A percentile compares a stretch with the other conserved stretches of the same genome.
phyloP scores from a whole-genome alignment of 495 filamentous ascomycete genomes.

The Amphirosellinia nigrospora region DNA sequence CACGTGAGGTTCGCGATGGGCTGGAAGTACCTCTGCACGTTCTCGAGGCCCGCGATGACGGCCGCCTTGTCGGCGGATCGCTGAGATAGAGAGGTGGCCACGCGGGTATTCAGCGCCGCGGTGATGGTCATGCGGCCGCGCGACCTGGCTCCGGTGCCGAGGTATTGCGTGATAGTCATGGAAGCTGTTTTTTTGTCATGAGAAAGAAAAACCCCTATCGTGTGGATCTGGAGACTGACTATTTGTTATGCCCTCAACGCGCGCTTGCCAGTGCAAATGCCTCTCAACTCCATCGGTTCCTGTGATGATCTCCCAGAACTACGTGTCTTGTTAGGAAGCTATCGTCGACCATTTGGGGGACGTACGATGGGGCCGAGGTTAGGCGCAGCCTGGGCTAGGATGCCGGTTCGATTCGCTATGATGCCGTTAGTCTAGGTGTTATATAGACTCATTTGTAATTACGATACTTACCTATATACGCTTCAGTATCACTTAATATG shows the following conservation, averaged over 20 bases:
- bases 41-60: slow-evolving; percentile 53
- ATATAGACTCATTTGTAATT: slow-evolving; percentile 24
- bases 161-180: slow-evolving; percentile 62
- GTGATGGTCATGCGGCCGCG: slow-evolving; percentile 59
- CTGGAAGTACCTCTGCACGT: slow-evolving; percentile 55
- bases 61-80: slow-evolving; percentile 44
- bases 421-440: slow-evolving; percentile 30
- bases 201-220: neutral
- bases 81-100: slow-evolving; percentile 51
- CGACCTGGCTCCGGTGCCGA: slow-evolving; percentile 59
- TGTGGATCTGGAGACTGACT: slow-evolving; percentile 26
- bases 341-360: slow-evolving; percentile 5
- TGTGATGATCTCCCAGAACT: slow-evolving; percentile 54
- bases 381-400: slow-evolving; percentile 66
- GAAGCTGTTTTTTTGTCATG: slow-evolving; percentile 26
- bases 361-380: slow-evolving; percentile 57
- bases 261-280: slow-evolving; percentile 61
- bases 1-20: slow-evolving; percentile 57
- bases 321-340: slow-evolving; percentile 1
- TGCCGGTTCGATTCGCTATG: slow-evolving; percentile 55
- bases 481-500: slow-evolving; percentile 31
- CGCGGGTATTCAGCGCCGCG: slow-evolving; percentile 52
- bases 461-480: slow-evolving; percentile 30
- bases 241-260: slow-evolving; percentile 54
- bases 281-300: slow-evolving; percentile 61